phyloP scores from a whole-genome alignment of 345 rosid genomes.

The Barbarea vulgaris region DNA sequence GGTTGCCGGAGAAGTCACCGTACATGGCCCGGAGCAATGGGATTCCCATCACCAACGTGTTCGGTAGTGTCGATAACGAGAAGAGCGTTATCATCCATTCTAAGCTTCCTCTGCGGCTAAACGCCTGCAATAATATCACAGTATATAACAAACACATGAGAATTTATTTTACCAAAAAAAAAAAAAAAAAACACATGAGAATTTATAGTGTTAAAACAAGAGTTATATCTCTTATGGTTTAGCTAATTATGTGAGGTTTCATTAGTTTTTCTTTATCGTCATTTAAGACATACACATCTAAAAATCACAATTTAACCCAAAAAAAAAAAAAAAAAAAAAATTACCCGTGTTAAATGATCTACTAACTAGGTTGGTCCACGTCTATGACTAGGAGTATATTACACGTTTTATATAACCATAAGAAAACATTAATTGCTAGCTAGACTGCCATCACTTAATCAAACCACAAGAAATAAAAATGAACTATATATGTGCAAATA shows the following conservation, averaged over 20 bases:
- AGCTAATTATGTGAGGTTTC: neutral
- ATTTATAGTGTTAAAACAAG: too few species aligned
- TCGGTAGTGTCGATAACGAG: slow-evolving; percentile 80
- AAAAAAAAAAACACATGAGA: neutral
- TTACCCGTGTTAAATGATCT: neutral
- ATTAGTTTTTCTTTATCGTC: neutral
- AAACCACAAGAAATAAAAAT: neutral
- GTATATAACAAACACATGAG: neutral
- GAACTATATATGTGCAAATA: neutral
- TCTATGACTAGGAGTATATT: neutral
- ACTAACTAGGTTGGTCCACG: neutral
- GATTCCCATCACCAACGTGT: slow-evolving; percentile 85
- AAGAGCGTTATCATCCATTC: slow-evolving; percentile 89
- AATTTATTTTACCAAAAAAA: too few species aligned
- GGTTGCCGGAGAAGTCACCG: slow-evolving; percentile 68
- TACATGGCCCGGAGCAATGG: slow-evolving; percentile 87
- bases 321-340: neutral
- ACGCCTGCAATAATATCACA: slow-evolving; percentile 28
- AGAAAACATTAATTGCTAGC: neutral
- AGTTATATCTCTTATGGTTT: neutral
- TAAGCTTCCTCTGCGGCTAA: slow-evolving; percentile 54
- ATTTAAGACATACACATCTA: neutral
- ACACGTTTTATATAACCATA: neutral
- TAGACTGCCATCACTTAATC: neutral
- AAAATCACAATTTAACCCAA: neutral